phyloP scores from a whole-genome alignment of 768 basidiomycete genomes.

The Sarcomyxa edulis region DNA sequence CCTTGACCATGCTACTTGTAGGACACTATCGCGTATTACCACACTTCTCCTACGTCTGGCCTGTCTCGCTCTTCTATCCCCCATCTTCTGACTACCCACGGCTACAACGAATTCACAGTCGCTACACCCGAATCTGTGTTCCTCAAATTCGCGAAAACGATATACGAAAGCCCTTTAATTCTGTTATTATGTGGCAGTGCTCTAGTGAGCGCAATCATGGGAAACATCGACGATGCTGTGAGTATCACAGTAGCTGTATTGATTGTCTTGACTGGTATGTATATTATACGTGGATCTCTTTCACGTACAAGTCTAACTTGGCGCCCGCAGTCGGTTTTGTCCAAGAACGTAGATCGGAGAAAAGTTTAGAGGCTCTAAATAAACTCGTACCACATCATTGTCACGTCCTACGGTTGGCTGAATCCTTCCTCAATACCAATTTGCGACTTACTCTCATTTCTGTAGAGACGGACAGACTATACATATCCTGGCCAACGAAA shows the following conservation, averaged over 20 bases:
- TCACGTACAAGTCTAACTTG: slow-evolving; percentile 13
- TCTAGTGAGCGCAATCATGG: slow-evolving; percentile 83
- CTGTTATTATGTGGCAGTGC: slow-evolving; percentile 89
- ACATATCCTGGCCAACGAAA: slow-evolving; percentile 90
- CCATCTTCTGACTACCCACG: slow-evolving; percentile 59
- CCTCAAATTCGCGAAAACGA: slow-evolving; percentile 90
- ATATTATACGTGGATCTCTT: neutral
- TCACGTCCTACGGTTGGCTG: slow-evolving; percentile 68
- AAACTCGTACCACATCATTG: slow-evolving; percentile 97
- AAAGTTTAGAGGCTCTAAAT: slow-evolving; percentile 91
- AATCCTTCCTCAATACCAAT: slow-evolving; percentile 13
- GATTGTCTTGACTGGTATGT: slow-evolving; percentile 87
- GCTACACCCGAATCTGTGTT: slow-evolving; percentile 72
- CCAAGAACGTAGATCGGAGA: slow-evolving; percentile 91
- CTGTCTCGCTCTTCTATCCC: slow-evolving; percentile 60
- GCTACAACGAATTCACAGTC: slow-evolving; percentile 94
- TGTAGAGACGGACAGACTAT: slow-evolving; percentile 54
- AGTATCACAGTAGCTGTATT: slow-evolving; percentile 90
- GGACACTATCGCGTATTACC: slow-evolving; percentile 73
- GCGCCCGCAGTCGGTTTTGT: slow-evolving; percentile 74
- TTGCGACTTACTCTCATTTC: slow-evolving; percentile 9
- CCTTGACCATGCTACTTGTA: too few relatives aligned
- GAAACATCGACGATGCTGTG: slow-evolving; percentile 92
- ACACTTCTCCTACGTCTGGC: slow-evolving; percentile 57
- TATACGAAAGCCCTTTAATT: slow-evolving; percentile 93